A percentile compares a stretch with the other conserved stretches of the same genome.
Conservation (phyloP, 1,284 basidiomycete species). For the Ceratorhiza oryzae-sativae region DNA sequence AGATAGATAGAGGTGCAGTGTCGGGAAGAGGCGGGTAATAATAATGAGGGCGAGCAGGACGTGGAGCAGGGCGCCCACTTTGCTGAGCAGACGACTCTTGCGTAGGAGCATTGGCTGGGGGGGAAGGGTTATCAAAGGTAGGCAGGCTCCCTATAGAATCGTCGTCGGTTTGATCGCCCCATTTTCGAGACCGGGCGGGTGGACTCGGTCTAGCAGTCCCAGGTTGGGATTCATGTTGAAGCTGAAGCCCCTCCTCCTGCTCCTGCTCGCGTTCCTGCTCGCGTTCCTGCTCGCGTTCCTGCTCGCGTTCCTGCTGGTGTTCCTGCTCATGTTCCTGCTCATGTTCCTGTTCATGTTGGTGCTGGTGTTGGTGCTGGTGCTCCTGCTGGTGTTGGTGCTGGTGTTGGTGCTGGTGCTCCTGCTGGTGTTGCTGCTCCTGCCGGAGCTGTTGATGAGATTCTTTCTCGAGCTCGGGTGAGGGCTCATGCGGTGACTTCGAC, state of each 20-base stretch:
- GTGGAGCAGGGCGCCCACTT: background rate
- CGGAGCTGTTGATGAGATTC: background rate
- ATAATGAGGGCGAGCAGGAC: slow-evolving; percentile 13
- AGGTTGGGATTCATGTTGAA: background rate
- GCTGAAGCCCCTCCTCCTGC: too few relatives aligned
- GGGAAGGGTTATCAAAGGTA: slow-evolving; percentile 1
- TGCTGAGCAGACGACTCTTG: background rate
- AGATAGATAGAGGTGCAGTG: slow-evolving; percentile 35
- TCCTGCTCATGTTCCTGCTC: background rate
- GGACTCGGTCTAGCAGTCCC: background rate
- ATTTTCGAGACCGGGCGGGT: slow-evolving; percentile 9
- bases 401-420: background rate
- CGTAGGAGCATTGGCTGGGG: background rate
- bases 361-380: too few relatives aligned
- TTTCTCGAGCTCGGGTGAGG: too few relatives aligned
- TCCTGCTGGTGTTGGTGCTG: too few relatives aligned
- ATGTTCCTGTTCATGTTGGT: too few relatives aligned
- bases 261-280: background rate
- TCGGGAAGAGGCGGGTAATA: slow-evolving; percentile 16
- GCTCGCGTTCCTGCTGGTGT: background rate
- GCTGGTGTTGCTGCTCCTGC: background rate
- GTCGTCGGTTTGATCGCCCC: slow-evolving; percentile 20
- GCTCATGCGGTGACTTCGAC: too few relatives aligned
- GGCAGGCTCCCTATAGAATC: slow-evolving; percentile 34
- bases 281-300: background rate